phyloP scores from a whole-genome alignment of 768 basidiomycete species.

The Suillus placidus region DNA sequence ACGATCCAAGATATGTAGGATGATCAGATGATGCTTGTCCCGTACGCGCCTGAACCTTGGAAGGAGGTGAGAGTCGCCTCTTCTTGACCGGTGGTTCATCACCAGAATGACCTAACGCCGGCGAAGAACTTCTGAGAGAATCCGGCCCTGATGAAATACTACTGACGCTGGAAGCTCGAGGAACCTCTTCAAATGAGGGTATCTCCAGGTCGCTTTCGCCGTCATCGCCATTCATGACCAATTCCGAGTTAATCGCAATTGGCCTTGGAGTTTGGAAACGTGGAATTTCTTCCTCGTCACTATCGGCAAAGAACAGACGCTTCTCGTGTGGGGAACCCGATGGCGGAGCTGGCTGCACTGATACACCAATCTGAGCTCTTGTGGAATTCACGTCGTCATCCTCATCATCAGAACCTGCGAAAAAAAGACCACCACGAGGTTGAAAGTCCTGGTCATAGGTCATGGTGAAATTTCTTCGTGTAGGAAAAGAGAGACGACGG shows the following conservation, averaged over 20 bases:
- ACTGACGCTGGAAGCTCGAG: conserved; percentile 45
- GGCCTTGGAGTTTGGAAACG: conserved; percentile 15
- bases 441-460: not conserved
- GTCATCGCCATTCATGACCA: conserved; percentile 39
- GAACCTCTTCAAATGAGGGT: conserved; percentile 34
- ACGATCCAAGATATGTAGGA: conserved; percentile 60
- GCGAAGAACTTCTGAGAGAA: conserved; percentile 29
- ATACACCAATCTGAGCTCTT: not conserved
- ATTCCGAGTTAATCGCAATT: conserved; percentile 33
- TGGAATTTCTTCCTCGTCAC: conserved; percentile 45
- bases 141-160: conserved; percentile 36
- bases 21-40: not conserved
- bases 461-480: not conserved
- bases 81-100: conserved; percentile 46
- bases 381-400: conserved; percentile 27
- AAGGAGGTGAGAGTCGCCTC: conserved; percentile 46
- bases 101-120: conserved; percentile 20
- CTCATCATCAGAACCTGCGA: conserved; percentile 60
- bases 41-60: not conserved
- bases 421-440: conserved; percentile 45
- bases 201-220: conserved; percentile 38
- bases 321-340: conserved; percentile 24
- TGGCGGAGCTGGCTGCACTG: conserved; percentile 5
- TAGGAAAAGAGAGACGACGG: not conserved
- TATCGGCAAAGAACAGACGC: conserved; percentile 45